Evolutionary conservation across 352 stramenopile species (phyloP).

Genomic region (Phytophthora sp.): DNA sequence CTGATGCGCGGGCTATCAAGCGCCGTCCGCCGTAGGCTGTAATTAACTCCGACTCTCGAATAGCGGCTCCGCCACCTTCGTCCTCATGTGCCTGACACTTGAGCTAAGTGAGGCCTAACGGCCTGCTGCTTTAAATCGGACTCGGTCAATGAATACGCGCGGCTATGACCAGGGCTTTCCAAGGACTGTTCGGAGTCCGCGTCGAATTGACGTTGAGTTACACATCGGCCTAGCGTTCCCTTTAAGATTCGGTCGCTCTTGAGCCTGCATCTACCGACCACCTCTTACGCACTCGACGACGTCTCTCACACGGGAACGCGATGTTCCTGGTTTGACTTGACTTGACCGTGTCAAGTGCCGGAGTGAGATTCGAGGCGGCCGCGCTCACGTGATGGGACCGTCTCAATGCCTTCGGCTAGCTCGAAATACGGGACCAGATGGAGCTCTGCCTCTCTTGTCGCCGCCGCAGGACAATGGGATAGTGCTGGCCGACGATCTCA

Average conservation of each 20-base stretch:
- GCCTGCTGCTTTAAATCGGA: too few relatives aligned
- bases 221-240: neutral
- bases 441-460: conserved; percentile 5
- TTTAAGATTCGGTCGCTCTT: neutral
- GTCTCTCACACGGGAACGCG: neutral
- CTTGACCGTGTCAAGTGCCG: too few relatives aligned
- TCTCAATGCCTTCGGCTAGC: conserved; percentile 18
- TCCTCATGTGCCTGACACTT: too few relatives aligned
- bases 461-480: conserved; percentile 9
- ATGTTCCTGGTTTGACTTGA: too few relatives aligned
- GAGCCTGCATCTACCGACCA: neutral
- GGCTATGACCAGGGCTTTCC: neutral
- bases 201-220: neutral
- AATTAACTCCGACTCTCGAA: too few relatives aligned
- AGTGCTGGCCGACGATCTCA: conserved; percentile 11
- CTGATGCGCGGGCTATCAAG: too few relatives aligned
- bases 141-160: neutral
- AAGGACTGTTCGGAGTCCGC: neutral
- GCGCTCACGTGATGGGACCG: conserved; percentile 10
- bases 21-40: too few relatives aligned
- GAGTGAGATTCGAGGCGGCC: conserved; percentile 1
- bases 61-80: too few relatives aligned
- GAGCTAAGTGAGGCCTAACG: too few relatives aligned
- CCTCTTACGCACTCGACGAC: neutral
- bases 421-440: conserved; percentile 18